Conservation (phyloP, 768 basidiomycete genomes). For the Kwoniella mangroviensis region DNA sequence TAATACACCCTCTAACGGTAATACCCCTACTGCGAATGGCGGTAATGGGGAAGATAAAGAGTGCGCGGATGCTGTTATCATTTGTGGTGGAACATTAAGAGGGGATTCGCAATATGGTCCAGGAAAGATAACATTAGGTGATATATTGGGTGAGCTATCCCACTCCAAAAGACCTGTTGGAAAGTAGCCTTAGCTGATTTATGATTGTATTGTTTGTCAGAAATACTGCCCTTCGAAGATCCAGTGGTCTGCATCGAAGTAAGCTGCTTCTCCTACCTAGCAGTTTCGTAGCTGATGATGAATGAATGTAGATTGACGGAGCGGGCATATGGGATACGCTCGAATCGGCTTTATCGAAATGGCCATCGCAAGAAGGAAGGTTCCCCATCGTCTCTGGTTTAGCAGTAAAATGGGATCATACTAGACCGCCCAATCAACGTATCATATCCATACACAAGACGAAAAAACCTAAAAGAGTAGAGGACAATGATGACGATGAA, state of each 20-base stretch:
- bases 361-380: conserved; percentile 91
- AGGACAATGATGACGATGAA: conserved; percentile 19
- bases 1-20: neutral
- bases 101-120: conserved; percentile 85
- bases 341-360: conserved; percentile 73
- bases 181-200: neutral
- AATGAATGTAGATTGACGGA: conserved; percentile 62
- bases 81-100: conserved; percentile 80
- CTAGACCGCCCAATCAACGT: conserved; percentile 70
- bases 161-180: neutral
- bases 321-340: conserved; percentile 77
- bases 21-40: conserved; percentile 63
- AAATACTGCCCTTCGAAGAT: conserved; percentile 88
- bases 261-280: conserved; percentile 36
- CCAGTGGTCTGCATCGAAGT: conserved; percentile 79
- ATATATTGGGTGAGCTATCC: conserved; percentile 64
- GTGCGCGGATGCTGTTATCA: conserved; percentile 79
- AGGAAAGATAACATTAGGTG: conserved; percentile 77
- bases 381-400: conserved; percentile 88
- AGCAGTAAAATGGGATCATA: conserved; percentile 84
- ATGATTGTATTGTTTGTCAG: conserved; percentile 48
- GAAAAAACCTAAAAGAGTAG: conserved; percentile 60
- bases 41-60: conserved; percentile 36
- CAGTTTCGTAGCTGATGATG: neutral
- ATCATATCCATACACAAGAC: conserved; percentile 66